Base-by-base conservation (phyloP, 108 stramenopile genomes). In the Pseudonitzschia multiseries region DNA sequence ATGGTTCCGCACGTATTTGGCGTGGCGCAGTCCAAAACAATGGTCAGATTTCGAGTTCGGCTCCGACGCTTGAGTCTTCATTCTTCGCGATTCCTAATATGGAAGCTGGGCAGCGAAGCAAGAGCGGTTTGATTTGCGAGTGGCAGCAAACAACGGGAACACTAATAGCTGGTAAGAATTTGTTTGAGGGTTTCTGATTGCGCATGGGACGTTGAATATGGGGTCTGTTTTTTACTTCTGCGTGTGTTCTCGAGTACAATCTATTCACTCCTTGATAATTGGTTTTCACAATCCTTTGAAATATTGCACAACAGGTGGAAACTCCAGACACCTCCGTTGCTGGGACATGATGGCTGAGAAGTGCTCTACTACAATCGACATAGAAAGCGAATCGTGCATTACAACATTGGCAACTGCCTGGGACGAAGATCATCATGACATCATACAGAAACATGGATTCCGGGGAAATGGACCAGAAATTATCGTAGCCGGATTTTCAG, bases 341-440 rank as follows among this genome's bases (percentile, higher is more conserved):
- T 99, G 99, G 99, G 99, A 99, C 78, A 32, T 99, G 22, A 85
- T 62, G 21, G 59, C 86, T 40, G 97, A 98, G 79, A 86, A 89
- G 40, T 79, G 83, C 27, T 54, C 57, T 6, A 71, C 71, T 53
- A 70, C 73, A 22, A 76, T 96, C 32, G 82, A 85, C 20, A 84
- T 81, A 0, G 78, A 74, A 18, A 81, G 75, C 50, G 85, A 89
- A n/a, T 81, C 88, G 2, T 85, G 86, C 54, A 73, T 95, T 1
- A 99, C 99, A 24, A 77, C 92, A n/a, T 68, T 99, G 33, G 80
- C 88, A 24, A 85, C 91, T 6, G 86, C 94, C 21, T 92, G 85
- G 89, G 88, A 89, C 43, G 72, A 69, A 33, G 84, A 74, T 1
- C 14, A 81, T 26, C 56, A 66, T 28, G 24, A 32, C 17, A 74